These are phyloP conservation scores for Phycomyces nitens DNA, from an alignment of 192 early-diverging fungal species.

Conservation along the genomic window DNA sequence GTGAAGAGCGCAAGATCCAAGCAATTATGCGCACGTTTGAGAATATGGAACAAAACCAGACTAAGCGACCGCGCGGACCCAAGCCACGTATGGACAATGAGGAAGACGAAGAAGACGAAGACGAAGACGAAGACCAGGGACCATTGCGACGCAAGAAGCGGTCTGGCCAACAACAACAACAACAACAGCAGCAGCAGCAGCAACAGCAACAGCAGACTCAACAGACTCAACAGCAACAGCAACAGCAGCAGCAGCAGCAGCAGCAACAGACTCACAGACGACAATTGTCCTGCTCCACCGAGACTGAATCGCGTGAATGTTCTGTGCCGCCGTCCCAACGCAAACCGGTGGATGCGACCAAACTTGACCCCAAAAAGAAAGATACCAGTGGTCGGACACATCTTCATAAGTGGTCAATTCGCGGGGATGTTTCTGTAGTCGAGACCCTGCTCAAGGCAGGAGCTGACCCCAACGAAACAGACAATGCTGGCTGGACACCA, in stretches of 20 bases:
- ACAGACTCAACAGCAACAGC: conserved; percentile 3
- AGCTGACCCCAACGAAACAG: conserved; percentile 53
- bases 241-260: neutral
- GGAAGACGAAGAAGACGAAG: conserved; percentile 22
- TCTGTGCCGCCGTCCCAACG: conserved; percentile 20
- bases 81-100: conserved; percentile 28
- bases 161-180: neutral
- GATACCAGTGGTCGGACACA: conserved; percentile 66
- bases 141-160: conserved; percentile 7
- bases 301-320: conserved; percentile 12
- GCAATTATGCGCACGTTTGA: conserved; percentile 58
- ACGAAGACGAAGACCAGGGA: conserved; percentile 12
- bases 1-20: conserved; percentile 70
- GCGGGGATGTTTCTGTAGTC: conserved; percentile 54
- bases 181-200: neutral
- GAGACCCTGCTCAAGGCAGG: conserved; percentile 54
- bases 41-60: conserved; percentile 53
- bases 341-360: conserved; percentile 14
- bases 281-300: conserved; percentile 5
- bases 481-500: conserved; percentile 66
- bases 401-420: conserved; percentile 57
- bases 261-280: conserved; percentile 6
- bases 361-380: conserved; percentile 46
- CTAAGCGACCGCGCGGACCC: conserved; percentile 40
- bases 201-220: neutral